Conservation (phyloP, 2,329 filamentous ascomycete genomes). For the Cladosporium sp. region DNA sequence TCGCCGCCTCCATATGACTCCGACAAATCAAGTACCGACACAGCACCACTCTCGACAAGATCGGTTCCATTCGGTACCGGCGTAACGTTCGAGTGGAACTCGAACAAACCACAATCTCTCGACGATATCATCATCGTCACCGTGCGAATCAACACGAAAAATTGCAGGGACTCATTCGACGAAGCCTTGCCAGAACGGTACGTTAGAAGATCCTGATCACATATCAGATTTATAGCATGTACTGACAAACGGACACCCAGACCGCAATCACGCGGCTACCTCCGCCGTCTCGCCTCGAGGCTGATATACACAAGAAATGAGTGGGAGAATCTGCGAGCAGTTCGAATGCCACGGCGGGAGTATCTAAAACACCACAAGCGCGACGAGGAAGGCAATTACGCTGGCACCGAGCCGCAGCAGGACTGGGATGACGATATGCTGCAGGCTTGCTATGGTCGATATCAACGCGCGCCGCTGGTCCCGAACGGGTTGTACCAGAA, state of each 20-base stretch:
- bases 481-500: conserved; percentile 3
- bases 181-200: conserved; percentile 21
- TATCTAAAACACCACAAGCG: conserved; percentile 32
- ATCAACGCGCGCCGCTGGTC: not conserved
- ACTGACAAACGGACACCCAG: conserved; percentile 19
- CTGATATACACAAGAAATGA: conserved; percentile 23
- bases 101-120: not conserved
- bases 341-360: conserved; percentile 37
- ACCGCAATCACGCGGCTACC: conserved; percentile 30
- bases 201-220: conserved; percentile 24
- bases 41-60: not conserved
- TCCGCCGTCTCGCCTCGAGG: conserved; percentile 34
- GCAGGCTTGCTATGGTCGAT: conserved; percentile 1
- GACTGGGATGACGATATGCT: conserved; percentile 34
- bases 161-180: conserved; percentile 11
- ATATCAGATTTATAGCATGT: conserved; percentile 20
- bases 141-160: conserved; percentile 25
- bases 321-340: conserved; percentile 30
- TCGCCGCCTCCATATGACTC: conserved; percentile 12
- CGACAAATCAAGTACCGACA: not conserved
- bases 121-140: conserved; percentile 35
- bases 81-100: conserved; percentile 8
- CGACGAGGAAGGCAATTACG: conserved; percentile 33
- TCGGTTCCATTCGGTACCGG: conserved; percentile 14
- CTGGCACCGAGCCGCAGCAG: conserved; percentile 35